Base-by-base conservation (phyloP, 1,284 basidiomycete genomes). In the Bjerkandera adusta region DNA sequence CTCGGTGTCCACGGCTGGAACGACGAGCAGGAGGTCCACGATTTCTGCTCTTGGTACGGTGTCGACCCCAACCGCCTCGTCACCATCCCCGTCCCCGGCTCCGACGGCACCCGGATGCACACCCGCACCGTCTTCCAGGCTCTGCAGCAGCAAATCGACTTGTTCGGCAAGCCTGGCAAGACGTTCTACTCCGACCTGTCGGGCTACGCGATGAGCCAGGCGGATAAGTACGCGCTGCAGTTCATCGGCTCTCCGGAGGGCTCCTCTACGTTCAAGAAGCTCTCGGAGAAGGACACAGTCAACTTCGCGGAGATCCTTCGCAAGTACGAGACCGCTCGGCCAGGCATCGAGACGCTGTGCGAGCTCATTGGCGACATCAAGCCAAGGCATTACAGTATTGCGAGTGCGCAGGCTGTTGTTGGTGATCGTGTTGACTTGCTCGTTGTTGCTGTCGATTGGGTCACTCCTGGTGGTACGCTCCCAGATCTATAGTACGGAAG, bases 1-100 rank as follows among this genome's bases (percentile, higher is more conserved):
- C 83, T 99, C 34, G 96, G 96, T 46, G 79, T 99, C 38, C 93
- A 99, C 66, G 97, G 97, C 30, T 98, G 94, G 94, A 99, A 99
- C 68, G 94, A 99, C 66, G 80, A 81, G 36, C 67, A 80, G 43
- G 96, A 99, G 57, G 92, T 97, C 5, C 68, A 81, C 38, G 86
- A 92, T 49, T 99, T 99, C 69, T 92, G 94, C 66, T 56, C 69
- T 18, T 97, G 92, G 92, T 97, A 95, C 68, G 92, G 92, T 40
- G 82, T 91, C 46, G 83, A 95, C 61, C 85, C 90, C 3, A 74
- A 87, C 54, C 82, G 82, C 39, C 74, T 98, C 48, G 75, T 99
- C 61, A 91, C 87, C 29, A 83, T 96, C 49, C 89, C 93, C 38
- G 75, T 88, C 35, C 74, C 79, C 3, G 71, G 72, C 32, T 73